A percentile compares a stretch with the other conserved stretches of the same genome.
phyloP scores from a whole-genome alignment of 768 basidiomycete genomes.

The Rubroboletus satanas region DNA sequence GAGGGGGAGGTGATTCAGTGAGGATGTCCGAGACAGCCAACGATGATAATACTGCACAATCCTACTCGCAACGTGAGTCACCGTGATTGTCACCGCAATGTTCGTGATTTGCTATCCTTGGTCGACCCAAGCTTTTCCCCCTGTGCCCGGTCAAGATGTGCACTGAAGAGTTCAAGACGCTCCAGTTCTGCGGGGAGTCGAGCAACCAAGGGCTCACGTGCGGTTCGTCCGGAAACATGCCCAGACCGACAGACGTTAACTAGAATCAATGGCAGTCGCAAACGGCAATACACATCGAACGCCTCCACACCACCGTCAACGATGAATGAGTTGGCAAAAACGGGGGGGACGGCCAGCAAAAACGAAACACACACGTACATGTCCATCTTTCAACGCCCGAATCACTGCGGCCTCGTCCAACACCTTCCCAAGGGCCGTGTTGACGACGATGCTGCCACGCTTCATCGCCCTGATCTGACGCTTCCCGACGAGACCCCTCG shows the following conservation, averaged over 20 bases:
- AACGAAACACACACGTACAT: slow-evolving; percentile 49
- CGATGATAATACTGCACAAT: too few relatives aligned
- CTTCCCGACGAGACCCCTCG: slow-evolving; percentile 68
- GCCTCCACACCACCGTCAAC: too few relatives aligned
- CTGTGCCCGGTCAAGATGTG: too few relatives aligned
- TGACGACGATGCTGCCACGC: slow-evolving; percentile 73
- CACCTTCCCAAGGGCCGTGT: slow-evolving; percentile 86
- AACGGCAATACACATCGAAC: not conserved
- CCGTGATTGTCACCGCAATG: too few relatives aligned
- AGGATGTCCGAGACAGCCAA: too few relatives aligned
- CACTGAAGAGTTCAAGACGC: too few relatives aligned
- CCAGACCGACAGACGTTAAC: slow-evolving; percentile 55
- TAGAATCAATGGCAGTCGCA: not conserved
- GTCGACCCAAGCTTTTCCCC: too few relatives aligned
- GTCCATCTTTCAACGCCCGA: slow-evolving; percentile 78
- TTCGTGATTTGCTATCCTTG: too few relatives aligned
- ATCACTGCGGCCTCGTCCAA: slow-evolving; percentile 87
- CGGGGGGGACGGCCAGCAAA: not conserved
- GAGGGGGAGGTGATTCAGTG: too few relatives aligned
- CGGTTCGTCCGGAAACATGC: slow-evolving; percentile 86
- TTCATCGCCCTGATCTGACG: slow-evolving; percentile 74
- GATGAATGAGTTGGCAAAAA: not conserved
- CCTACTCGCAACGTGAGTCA: too few relatives aligned
- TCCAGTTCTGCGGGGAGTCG: too few relatives aligned
- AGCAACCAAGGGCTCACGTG: slow-evolving; percentile 60